A percentile compares a stretch with the other conserved stretches of the same genome.
These are phyloP conservation scores for Thielaviopsis musarum DNA, from an alignment of 2,329 filamentous ascomycete genomes.

Conservation along the genomic window DNA sequence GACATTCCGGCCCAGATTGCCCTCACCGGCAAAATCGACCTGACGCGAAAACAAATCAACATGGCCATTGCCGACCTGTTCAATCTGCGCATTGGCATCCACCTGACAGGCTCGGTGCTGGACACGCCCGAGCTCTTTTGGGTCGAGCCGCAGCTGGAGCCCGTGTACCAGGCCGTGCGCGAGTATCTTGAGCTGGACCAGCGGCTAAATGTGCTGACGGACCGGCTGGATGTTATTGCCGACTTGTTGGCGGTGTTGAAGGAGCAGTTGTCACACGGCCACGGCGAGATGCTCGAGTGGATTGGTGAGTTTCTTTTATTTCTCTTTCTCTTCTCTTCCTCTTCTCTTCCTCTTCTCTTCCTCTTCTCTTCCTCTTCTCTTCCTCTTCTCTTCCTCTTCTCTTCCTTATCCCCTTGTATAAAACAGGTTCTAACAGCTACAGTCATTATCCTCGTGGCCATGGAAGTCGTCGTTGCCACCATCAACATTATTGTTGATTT, in stretches of 20 bases:
- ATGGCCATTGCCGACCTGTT: constrained; percentile 99
- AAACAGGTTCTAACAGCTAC: constrained; percentile 12
- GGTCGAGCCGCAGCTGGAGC: constrained; percentile 92
- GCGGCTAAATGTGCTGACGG: constrained; percentile 72
- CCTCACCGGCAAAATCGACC: constrained; percentile 74
- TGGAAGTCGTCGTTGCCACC: constrained; percentile 80
- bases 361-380: background rate
- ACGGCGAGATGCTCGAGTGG: constrained; percentile 80
- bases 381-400: background rate
- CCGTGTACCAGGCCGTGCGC: constrained; percentile 86
- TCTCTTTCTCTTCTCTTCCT: background rate
- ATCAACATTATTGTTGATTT: constrained; percentile 93
- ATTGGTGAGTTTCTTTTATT: constrained; percentile 61
- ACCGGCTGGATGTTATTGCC: constrained; percentile 72
- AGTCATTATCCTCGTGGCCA: constrained; percentile 92
- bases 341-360: background rate
- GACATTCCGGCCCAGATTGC: constrained; percentile 89
- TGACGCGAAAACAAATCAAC: constrained; percentile 83
- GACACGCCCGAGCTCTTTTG: constrained; percentile 97
- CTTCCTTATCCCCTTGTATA: background rate
- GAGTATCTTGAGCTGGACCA: constrained; percentile 98
- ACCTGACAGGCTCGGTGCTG: constrained; percentile 88
- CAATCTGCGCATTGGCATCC: constrained; percentile 93
- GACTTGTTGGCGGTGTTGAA: constrained; percentile 86
- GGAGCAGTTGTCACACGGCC: constrained; percentile 85